These are phyloP conservation scores for Geranium incanum DNA, from an alignment of 441 rosid genomes.

Conservation along the genomic window DNA sequence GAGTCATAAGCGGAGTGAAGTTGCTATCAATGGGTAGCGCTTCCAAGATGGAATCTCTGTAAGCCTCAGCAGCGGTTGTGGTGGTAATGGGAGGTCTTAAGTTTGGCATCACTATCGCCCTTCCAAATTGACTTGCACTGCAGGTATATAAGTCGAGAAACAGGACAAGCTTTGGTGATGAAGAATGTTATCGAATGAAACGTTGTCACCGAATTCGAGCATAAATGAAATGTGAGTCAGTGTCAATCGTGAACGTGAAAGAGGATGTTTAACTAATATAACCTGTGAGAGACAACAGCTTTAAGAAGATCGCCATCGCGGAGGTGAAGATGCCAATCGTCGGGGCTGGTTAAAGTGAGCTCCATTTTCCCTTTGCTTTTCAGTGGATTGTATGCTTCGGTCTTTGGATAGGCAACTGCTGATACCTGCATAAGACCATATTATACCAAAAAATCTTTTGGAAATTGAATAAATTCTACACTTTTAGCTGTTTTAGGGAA, in stretches of 20 bases:
- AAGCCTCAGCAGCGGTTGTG: conserved; percentile 60
- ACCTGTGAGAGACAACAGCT: conserved; percentile 29
- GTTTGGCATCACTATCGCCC: conserved; percentile 89
- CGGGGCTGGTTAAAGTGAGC: conserved; percentile 20
- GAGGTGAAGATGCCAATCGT: conserved; percentile 29
- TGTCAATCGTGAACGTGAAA: not conserved
- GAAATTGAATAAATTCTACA: no score
- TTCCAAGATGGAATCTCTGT: conserved; percentile 21
- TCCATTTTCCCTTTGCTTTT: conserved; percentile 14
- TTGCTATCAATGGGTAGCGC: conserved; percentile 20
- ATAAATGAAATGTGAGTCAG: not conserved
- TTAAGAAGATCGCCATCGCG: conserved; percentile 23
- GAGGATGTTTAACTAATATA: not conserved
- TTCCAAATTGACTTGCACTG: conserved; percentile 61
- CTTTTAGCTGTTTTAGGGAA: not conserved
- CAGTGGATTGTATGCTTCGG: not conserved
- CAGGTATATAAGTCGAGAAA: not conserved
- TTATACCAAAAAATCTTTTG: not conserved
- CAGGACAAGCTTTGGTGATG: not conserved
- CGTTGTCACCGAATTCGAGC: not conserved
- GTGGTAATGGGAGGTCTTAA: conserved; percentile 74
- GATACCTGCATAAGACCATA: not conserved
- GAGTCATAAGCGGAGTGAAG: conserved; percentile 28
- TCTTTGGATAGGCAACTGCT: not conserved
- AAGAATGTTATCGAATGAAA: not conserved